Base-by-base conservation (phyloP, 2,329 filamentous ascomycete genomes). In the Fusarium equiseti region DNA sequence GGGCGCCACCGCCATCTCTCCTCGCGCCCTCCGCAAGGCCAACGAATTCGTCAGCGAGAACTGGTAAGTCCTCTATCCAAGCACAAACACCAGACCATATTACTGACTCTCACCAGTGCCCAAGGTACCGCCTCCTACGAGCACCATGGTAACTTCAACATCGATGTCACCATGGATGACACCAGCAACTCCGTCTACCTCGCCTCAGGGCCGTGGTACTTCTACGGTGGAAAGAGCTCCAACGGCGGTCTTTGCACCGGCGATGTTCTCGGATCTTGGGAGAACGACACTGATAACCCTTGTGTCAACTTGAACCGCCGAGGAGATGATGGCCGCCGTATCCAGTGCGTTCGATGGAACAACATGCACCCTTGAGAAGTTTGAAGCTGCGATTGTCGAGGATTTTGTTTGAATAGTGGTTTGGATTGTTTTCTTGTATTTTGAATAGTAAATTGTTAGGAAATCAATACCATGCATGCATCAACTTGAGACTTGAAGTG, bases 331-430 rank as follows among this genome's bases (percentile, higher is more conserved):
- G 22, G 35, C 18, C 59, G 51, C 20, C 59, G 59, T 9, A 62
- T 62, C 29, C 16, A 46, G 38, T 62, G 55, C 27, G 49, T 71
- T 66, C 12, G 81, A 76, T 13, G 68, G 73, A 59, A 59, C 27
- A 59, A 59, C 56, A 38, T 38, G 35, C 35, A 38, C 35, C 35
- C 35, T 38, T 38, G 18, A n/a, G 35, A n/a, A n/a, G 10, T 12
- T 38, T 7, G 18, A 38, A n/a, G 10, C 35, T n/a, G 10, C 18
- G 18, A 7, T n/a, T 38, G 9, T 38, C 18, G 35, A 6, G 35
- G 18, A n/a, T 12, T n/a, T 11, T 2, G 35, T n/a, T n/a, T 38
- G 18, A 4, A 38, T 18, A n/a, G 18, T n/a, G 0, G 5, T n/a
- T 38, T n/a, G 11, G 18, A 38, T 3, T n/a, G 6, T 18, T n/a